These are phyloP conservation scores for Diplocarpon mali DNA, from an alignment of 2,329 filamentous ascomycete species.

Conservation along the genomic window DNA sequence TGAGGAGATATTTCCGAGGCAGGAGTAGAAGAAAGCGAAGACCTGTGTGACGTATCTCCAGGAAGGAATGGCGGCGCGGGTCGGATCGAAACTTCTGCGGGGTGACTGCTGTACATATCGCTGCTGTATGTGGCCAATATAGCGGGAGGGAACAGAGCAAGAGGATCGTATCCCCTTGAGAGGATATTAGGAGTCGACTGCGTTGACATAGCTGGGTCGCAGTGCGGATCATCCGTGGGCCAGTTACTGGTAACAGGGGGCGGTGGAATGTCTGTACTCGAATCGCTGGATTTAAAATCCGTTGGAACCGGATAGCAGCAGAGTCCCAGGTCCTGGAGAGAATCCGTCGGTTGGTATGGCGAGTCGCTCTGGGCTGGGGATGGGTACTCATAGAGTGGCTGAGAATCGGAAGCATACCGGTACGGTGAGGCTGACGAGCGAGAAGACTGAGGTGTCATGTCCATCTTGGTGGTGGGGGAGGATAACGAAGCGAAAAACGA, in stretches of 20 bases:
- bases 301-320: conserved; percentile 25
- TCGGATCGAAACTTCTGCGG: conserved; percentile 26
- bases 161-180: conserved; percentile 40
- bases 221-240: conserved; percentile 19
- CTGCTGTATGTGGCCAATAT: conserved; percentile 33
- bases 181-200: conserved; percentile 33
- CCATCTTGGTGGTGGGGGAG: conserved; percentile 20
- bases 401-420: conserved; percentile 20
- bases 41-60: conserved; percentile 24
- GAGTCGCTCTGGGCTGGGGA: conserved; percentile 27
- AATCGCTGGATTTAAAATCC: conserved; percentile 15
- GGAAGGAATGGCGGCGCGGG: conserved; percentile 25
- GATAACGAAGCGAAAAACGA: conserved; percentile 9
- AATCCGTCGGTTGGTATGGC: conserved; percentile 21
- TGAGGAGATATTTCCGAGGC: conserved; percentile 25
- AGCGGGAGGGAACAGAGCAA: conserved; percentile 35
- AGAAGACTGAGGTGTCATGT: conserved; percentile 26
- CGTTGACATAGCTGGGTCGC: conserved; percentile 19
- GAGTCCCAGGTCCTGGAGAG: conserved; percentile 23
- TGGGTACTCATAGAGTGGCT: conserved; percentile 27
- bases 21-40: conserved; percentile 27
- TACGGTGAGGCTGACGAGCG: conserved; percentile 25
- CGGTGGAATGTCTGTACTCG: conserved; percentile 16
- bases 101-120: conserved; percentile 35
- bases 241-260: conserved; percentile 20